Conservation (phyloP, 257 asterid species). For the Dorcoceras hygrometricum region DNA sequence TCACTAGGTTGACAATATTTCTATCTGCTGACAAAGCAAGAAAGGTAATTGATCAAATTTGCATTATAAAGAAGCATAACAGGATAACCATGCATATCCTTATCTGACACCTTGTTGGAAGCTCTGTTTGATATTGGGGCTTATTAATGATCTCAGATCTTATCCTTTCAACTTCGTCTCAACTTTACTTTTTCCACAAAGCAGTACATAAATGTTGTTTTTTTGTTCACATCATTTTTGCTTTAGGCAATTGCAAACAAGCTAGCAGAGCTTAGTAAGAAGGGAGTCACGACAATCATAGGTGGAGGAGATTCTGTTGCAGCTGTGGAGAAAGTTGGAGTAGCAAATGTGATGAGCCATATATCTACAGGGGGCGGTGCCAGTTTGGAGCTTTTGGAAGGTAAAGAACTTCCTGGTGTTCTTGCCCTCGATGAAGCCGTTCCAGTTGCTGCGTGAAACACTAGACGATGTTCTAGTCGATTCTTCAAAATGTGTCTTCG, state of each 20-base stretch:
- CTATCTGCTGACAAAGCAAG: not conserved
- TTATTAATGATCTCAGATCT: too few relatives aligned
- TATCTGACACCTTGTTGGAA: too few relatives aligned
- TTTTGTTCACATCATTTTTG: not conserved
- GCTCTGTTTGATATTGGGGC: too few relatives aligned
- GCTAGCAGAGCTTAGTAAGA: conserved; percentile 40
- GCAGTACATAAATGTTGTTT: not conserved
- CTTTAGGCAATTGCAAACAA: conserved; percentile 41
- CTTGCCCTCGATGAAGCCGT: conserved; percentile 38
- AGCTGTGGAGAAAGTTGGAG: conserved; percentile 49
- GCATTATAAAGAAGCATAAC: too few relatives aligned
- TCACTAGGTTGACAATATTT: too few relatives aligned
- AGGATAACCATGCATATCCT: not conserved
- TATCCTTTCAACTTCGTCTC: too few relatives aligned
- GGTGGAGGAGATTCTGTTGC: conserved; percentile 55
- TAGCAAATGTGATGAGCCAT: conserved; percentile 44
- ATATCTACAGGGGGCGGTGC: conserved; percentile 53
- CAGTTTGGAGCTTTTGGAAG: conserved; percentile 51
- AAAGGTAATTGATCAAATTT: not conserved
- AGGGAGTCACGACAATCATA: conserved; percentile 45
- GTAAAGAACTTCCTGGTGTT: conserved; percentile 44
- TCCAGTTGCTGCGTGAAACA: too few relatives aligned
- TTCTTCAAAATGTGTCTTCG: too few relatives aligned
- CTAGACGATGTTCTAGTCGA: too few relatives aligned
- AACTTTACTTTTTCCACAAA: too few relatives aligned